Percentiles rank a stretch among this genome's conserved stretches.
Conservation (phyloP, 495 filamentous ascomycete species). For the Penicillium coprophilum region DNA sequence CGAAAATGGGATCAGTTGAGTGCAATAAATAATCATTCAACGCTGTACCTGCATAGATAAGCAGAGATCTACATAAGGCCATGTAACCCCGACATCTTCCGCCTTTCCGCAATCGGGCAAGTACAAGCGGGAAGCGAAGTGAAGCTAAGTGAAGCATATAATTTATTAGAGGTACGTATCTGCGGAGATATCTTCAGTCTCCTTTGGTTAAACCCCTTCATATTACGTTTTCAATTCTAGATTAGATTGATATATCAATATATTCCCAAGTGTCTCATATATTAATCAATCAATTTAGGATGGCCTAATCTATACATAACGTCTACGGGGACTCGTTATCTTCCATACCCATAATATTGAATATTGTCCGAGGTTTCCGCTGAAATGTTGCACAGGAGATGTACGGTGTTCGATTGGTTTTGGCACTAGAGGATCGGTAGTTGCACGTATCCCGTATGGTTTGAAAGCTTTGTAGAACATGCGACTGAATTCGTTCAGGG, state of each 20-base stretch:
- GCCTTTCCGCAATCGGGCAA: constrained; percentile 8
- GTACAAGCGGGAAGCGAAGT: constrained; percentile 8
- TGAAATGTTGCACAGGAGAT: neutral
- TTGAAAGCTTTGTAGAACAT: neutral
- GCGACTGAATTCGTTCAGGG: neutral
- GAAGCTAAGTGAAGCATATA: neutral
- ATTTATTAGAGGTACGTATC: neutral
- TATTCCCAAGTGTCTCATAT: neutral
- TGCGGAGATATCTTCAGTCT: neutral
- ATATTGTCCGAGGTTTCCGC: neutral
- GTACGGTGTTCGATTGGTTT: neutral
- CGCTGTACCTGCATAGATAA: neutral
- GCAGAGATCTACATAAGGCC: neutral
- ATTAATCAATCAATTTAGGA: neutral
- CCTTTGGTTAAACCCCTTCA: too few relatives aligned
- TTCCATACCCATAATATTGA: neutral
- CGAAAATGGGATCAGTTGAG: neutral
- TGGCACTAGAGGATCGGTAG: neutral
- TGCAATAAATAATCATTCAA: constrained; percentile 10
- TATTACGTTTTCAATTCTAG: neutral
- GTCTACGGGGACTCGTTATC: neutral
- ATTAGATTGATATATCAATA: neutral
- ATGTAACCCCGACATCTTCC: constrained; percentile 3
- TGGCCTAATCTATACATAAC: neutral
- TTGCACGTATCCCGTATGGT: neutral